Conservation (phyloP, 352 stramenopile genomes). For the Phytopythium montanum region DNA sequence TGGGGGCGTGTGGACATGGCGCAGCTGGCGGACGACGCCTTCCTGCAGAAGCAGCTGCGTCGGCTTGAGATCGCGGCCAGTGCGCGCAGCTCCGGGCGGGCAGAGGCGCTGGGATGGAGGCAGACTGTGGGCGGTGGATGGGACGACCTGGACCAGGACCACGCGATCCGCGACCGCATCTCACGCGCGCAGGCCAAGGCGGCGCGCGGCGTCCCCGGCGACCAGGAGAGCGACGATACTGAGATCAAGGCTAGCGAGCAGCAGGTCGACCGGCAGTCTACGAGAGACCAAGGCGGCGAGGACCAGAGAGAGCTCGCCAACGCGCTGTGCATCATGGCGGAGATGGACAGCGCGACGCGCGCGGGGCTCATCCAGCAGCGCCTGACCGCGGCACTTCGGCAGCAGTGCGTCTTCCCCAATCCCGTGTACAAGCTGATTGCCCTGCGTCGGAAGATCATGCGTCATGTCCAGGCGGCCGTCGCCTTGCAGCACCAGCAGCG, state of each 20-base stretch:
- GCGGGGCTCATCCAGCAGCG: slow-evolving; percentile 39
- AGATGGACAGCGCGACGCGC: slow-evolving; percentile 39
- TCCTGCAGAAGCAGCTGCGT: slow-evolving; percentile 60
- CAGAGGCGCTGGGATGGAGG: not conserved
- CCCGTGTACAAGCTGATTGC: slow-evolving; percentile 52
- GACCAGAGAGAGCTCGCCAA: slow-evolving; percentile 31
- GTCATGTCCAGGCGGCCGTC: slow-evolving; percentile 52
- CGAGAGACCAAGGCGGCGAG: slow-evolving; percentile 4
- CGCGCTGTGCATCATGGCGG: slow-evolving; percentile 45
- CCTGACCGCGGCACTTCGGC: slow-evolving; percentile 40
- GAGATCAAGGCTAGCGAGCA: slow-evolving; percentile 5
- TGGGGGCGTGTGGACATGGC: slow-evolving; percentile 64
- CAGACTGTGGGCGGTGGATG: not conserved
- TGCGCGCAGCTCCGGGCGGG: slow-evolving; percentile 17
- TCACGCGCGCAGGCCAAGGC: slow-evolving; percentile 16
- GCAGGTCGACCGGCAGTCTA: not conserved
- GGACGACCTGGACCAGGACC: slow-evolving; percentile 5
- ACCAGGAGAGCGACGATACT: slow-evolving; percentile 24
- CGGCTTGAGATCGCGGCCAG: slow-evolving; percentile 45
- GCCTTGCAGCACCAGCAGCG: slow-evolving; percentile 42
- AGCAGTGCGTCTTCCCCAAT: slow-evolving; percentile 41
- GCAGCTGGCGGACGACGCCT: slow-evolving; percentile 63
- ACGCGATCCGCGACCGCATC: slow-evolving; percentile 22
- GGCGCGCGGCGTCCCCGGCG: slow-evolving; percentile 12
- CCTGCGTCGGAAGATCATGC: slow-evolving; percentile 51